phyloP scores from a whole-genome alignment of 169 alveolate species.

The Plasmodium ovale region DNA sequence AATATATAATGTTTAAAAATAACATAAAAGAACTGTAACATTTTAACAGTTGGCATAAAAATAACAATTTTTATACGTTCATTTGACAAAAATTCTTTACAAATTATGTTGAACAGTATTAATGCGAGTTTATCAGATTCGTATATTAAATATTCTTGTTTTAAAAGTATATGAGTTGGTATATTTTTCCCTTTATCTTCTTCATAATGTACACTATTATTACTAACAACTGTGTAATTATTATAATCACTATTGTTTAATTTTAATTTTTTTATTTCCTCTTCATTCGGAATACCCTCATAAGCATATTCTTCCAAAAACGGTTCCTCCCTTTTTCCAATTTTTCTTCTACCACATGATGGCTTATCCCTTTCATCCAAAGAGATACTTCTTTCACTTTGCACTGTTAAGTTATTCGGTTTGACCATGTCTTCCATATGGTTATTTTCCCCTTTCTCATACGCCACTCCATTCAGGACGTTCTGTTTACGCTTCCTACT shows the following conservation, averaged over 20 bases:
- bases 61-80: slow-evolving; percentile 29
- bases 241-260: slow-evolving; percentile 59
- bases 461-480: neutral
- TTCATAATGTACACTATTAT: slow-evolving; percentile 8
- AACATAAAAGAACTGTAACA: slow-evolving; percentile 59
- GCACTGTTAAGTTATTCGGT: neutral
- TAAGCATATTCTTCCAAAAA: neutral
- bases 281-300: neutral
- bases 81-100: slow-evolving; percentile 47
- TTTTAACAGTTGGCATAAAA: slow-evolving; percentile 74
- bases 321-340: neutral
- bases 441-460: neutral
- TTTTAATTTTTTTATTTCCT: slow-evolving; percentile 18
- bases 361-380: neutral
- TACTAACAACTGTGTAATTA: slow-evolving; percentile 11
- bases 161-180: slow-evolving; percentile 72
- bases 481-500: neutral
- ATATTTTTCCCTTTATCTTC: slow-evolving; percentile 54
- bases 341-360: neutral
- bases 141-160: slow-evolving; percentile 71
- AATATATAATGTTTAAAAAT: slow-evolving; percentile 68
- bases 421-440: neutral
- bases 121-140: slow-evolving; percentile 65
- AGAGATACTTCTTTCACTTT: neutral
- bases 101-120: slow-evolving; percentile 37